Evolutionary conservation across 2,329 filamentous ascomycete species (phyloP), one percentile per base, ranked within the genome.

Genomic region (Trichophyton verrucosum): DNA sequence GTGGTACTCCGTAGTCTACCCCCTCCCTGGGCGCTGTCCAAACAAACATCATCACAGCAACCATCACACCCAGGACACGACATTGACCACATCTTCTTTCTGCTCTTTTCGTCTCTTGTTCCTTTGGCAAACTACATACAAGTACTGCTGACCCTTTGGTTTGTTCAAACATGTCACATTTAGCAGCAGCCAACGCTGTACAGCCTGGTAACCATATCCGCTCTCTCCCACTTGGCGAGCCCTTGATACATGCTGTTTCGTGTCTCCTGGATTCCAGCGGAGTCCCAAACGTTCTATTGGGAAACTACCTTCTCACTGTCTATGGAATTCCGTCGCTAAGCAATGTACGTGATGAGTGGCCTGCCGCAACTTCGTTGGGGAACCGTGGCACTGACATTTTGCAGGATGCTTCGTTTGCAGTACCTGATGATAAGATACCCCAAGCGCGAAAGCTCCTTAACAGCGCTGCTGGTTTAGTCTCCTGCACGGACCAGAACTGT

Each of bases 241-340:
- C 20, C 20, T 66, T 55, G 60, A 47, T 38, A 4, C 7, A 17
- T 17, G 13, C 8, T 5, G 20, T 22, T 22, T 27, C 17, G 3
- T 8, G 24, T 22, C 63, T 67, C 56, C 65, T 70, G n/a, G 51
- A 62, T 40, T 42, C 24, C 3, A 60, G 40, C 60, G 56, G 56
- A 51, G 60, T 70, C 17, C 66, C 68, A 1, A 68, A 68, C 62
- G 44, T 69, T 42, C 65, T 70, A 3, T 68, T 65, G 67, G 69
- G 67, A n/a, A 69, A 70, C 60, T 70, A 66, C 62, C 63, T 70
- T 51, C 61, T 70, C 46, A 69, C 67, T 30, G 61, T 69, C 40
- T 69, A 69, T 51, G 68, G 42, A 8, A 46, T 46, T 7, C 42
- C 42, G 17, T 46, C 42, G 5, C 42, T 46, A 8, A n/a, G 13